A percentile compares a stretch with the other conserved stretches of the same genome.
Conservation (phyloP, 1,284 basidiomycete species). For the Moniliophthora roreri region DNA sequence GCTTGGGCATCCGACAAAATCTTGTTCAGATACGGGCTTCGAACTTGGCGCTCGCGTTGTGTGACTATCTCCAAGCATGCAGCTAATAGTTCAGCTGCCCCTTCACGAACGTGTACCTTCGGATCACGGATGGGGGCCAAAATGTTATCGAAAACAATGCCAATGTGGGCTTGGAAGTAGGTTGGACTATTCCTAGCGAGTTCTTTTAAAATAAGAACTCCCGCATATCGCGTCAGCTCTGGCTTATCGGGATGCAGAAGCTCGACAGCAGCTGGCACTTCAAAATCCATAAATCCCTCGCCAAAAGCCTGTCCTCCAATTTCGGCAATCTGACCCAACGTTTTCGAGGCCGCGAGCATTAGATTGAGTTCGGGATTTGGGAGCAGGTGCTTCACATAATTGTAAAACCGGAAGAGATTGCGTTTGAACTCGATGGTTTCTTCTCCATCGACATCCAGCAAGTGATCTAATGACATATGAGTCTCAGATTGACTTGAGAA, state of each 20-base stretch:
- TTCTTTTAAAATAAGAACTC: conserved; percentile 88
- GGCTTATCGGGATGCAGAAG: conserved; percentile 75
- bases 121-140: conserved; percentile 86
- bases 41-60: conserved; percentile 65
- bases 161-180: conserved; percentile 86
- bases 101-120: conserved; percentile 84
- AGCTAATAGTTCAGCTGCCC: conserved; percentile 87
- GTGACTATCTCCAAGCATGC: conserved; percentile 87
- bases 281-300: conserved; percentile 85
- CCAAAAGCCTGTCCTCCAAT: conserved; percentile 82
- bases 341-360: conserved; percentile 88
- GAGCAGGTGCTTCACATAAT: conserved; percentile 86
- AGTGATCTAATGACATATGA: conserved; percentile 50
- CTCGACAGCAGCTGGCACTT: conserved; percentile 81
- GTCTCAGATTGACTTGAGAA: conserved; percentile 16
- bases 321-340: conserved; percentile 79
- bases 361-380: conserved; percentile 84
- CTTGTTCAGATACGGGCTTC: conserved; percentile 71
- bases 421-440: conserved; percentile 75
- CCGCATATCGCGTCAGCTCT: conserved; percentile 79
- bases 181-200: conserved; percentile 84
- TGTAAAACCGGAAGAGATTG: conserved; percentile 86
- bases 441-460: conserved; percentile 70
- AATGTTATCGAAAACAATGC: conserved; percentile 88
- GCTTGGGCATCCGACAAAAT: conserved; percentile 89